These are phyloP conservation scores for Pluteus cervinus DNA, from an alignment of 768 basidiomycete species.

Conservation along the genomic window DNA sequence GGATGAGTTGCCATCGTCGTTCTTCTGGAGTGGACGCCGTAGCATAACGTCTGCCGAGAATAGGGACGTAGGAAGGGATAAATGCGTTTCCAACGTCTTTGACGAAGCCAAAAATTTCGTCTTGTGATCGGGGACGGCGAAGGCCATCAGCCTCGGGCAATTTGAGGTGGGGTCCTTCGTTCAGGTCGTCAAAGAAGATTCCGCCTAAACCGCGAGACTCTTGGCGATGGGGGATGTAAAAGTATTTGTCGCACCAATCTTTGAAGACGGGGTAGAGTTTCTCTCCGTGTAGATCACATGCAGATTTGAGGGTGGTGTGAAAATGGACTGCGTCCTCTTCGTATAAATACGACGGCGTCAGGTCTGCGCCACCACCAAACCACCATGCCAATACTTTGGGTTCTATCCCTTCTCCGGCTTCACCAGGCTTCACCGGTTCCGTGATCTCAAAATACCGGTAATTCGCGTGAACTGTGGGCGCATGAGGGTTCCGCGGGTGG, in stretches of 20 bases:
- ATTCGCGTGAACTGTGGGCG: slow-evolving; percentile 93
- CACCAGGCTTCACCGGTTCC: slow-evolving; percentile 27
- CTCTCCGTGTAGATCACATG: slow-evolving; percentile 68
- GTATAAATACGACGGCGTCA: slow-evolving; percentile 91
- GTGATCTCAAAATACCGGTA: slow-evolving; percentile 97
- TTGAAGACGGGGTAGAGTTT: slow-evolving; percentile 78
- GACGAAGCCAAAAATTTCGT: slow-evolving; percentile 75
- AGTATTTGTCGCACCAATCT: slow-evolving; percentile 97
- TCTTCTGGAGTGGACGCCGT: slow-evolving; percentile 58
- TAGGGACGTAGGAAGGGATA: slow-evolving; percentile 85
- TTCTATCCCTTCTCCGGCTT: slow-evolving; percentile 21
- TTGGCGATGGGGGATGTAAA: slow-evolving; percentile 80
- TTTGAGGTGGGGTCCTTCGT: slow-evolving; percentile 57
- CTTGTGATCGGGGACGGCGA: slow-evolving; percentile 47
- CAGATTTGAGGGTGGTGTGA: slow-evolving; percentile 68
- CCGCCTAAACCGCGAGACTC: slow-evolving; percentile 92
- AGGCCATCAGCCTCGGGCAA: slow-evolving; percentile 33
- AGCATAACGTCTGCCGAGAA: slow-evolving; percentile 54
- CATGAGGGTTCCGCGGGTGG: slow-evolving; percentile 90
- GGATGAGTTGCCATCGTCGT: slow-evolving; percentile 88
- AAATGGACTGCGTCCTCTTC: slow-evolving; percentile 85
- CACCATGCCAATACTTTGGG: slow-evolving; percentile 83
- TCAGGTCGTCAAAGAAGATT: slow-evolving; percentile 94
- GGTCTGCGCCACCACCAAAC: slow-evolving; percentile 96
- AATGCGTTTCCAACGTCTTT: slow-evolving; percentile 72